Evolutionary conservation across 2,329 filamentous ascomycete genomes (phyloP).

Genomic region (Ophiocordyceps camponoti-floridani): DNA sequence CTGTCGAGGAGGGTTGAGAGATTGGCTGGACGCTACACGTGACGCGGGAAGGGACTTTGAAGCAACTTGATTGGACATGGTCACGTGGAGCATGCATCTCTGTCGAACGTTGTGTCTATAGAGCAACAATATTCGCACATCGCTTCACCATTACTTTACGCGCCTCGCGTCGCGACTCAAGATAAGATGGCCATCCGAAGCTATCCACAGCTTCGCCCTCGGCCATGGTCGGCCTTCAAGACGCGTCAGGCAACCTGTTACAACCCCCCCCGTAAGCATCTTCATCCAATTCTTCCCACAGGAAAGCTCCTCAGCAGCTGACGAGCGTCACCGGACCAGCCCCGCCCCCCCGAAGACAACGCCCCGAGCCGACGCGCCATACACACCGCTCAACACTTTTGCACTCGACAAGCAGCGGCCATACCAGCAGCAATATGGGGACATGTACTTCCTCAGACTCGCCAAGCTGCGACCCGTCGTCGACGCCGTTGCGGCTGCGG

Average conservation of each 20-base stretch:
- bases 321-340: not conserved
- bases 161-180: too few species aligned
- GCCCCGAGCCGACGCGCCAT: constrained; percentile 37
- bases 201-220: too few species aligned
- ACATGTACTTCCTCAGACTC: constrained; percentile 92
- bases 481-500: constrained; percentile 51
- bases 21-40: too few species aligned
- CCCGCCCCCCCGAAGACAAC: constrained; percentile 9
- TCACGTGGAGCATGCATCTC: too few species aligned
- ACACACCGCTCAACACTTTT: constrained; percentile 63
- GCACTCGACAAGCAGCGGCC: constrained; percentile 50
- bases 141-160: too few species aligned
- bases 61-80: too few species aligned
- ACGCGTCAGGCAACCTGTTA: constrained; percentile 14
- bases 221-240: constrained; percentile 16
- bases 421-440: constrained; percentile 89
- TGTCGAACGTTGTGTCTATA: too few species aligned
- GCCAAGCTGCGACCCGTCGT: constrained; percentile 74
- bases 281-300: too few species aligned
- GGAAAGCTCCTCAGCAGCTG: not conserved
- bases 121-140: too few species aligned
- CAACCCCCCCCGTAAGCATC: constrained; percentile 14
- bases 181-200: too few species aligned
- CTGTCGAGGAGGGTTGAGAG: too few species aligned
- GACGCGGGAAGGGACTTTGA: too few species aligned